Conservation (phyloP, 169 alveolate species). For the Plasmodium vivax region DNA sequence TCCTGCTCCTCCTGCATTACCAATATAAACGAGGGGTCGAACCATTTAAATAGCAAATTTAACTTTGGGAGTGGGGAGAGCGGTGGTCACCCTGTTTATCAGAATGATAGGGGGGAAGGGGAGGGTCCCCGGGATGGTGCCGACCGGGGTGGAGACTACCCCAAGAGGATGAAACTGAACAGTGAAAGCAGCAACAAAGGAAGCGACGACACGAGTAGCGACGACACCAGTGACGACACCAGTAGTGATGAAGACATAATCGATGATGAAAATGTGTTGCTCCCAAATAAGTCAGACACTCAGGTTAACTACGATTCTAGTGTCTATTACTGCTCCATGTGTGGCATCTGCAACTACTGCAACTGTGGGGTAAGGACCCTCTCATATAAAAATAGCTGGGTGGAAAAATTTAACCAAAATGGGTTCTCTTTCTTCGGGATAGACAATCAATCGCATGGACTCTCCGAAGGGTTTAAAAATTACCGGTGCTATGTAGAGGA, state of each 20-base stretch:
- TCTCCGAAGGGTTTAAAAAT: slow-evolving; percentile 78
- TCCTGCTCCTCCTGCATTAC: slow-evolving; percentile 60
- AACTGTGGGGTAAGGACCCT: slow-evolving; percentile 68
- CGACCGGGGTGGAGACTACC: background rate
- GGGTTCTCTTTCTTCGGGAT: slow-evolving; percentile 78
- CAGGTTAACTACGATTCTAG: background rate
- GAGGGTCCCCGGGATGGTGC: background rate
- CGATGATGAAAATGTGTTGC: slow-evolving; percentile 11
- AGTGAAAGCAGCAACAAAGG: background rate
- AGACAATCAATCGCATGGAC: slow-evolving; percentile 82
- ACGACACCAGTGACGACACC: background rate
- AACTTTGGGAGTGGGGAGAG: background rate
- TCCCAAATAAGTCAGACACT: background rate
- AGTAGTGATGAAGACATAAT: slow-evolving; percentile 6
- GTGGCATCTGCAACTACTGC: slow-evolving; percentile 61
- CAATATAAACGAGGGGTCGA: background rate
- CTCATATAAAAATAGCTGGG: slow-evolving; percentile 80
- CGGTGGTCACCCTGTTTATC: background rate
- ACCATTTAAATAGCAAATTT: background rate
- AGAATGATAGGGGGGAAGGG: background rate
- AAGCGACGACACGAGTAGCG: background rate
- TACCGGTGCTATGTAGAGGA: slow-evolving; percentile 71
- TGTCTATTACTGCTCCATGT: slow-evolving; percentile 52
- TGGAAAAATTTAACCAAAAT: slow-evolving; percentile 76
- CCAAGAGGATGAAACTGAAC: background rate